Evolutionary conservation across 2,329 filamentous ascomycete genomes (phyloP).

Genomic region (Trichophyton equinum): DNA sequence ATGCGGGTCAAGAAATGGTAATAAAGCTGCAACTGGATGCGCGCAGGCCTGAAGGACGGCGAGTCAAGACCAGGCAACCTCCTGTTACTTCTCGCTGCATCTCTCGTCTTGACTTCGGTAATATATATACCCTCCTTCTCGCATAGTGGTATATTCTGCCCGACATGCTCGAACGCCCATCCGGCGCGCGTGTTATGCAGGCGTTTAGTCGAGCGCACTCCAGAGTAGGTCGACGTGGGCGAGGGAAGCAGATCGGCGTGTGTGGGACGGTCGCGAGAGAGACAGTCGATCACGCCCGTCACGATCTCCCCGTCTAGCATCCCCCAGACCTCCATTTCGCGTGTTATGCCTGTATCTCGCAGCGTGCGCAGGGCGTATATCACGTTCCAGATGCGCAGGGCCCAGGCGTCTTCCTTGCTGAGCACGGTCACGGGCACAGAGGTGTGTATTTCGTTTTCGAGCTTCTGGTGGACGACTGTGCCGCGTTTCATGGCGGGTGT

Average conservation of each 20-base stretch:
- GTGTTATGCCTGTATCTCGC: constrained; percentile 56
- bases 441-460: constrained; percentile 76
- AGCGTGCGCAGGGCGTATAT: constrained; percentile 71
- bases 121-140: constrained; percentile 48
- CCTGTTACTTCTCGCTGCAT: constrained; percentile 28
- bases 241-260: no score
- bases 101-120: constrained; percentile 78
- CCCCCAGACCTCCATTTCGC: constrained; percentile 78
- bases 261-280: constrained; percentile 37
- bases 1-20: constrained; percentile 70
- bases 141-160: not conserved
- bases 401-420: constrained; percentile 71
- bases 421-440: constrained; percentile 59
- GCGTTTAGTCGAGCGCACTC: not conserved
- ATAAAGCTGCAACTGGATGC: constrained; percentile 82
- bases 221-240: not conserved
- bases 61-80: constrained; percentile 48
- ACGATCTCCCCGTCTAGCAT: constrained; percentile 68
- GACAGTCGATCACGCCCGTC: constrained; percentile 78
- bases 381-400: constrained; percentile 76
- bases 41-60: constrained; percentile 57
- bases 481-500: constrained; percentile 79
- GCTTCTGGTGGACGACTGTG: constrained; percentile 61
- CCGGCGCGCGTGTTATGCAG: not conserved
- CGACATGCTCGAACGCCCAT: constrained; percentile 1